Evolutionary conservation across 2,329 filamentous ascomycete species (phyloP).

Genomic region (Piedraia hortae): DNA sequence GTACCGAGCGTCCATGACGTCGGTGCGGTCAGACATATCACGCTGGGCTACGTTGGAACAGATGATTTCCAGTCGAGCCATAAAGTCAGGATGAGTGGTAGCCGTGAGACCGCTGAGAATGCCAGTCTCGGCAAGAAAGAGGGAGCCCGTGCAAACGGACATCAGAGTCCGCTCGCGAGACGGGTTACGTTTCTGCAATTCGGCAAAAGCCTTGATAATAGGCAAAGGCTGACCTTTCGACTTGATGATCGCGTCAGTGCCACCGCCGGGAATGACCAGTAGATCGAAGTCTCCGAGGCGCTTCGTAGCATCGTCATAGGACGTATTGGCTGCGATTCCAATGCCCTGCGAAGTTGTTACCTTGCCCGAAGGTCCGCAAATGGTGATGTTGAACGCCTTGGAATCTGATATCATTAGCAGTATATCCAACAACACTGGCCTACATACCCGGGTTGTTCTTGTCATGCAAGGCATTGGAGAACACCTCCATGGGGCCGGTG

Average conservation of each 20-base stretch:
- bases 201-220: slow-evolving; percentile 48
- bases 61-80: slow-evolving; percentile 56
- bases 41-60: slow-evolving; percentile 46
- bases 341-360: slow-evolving; percentile 33
- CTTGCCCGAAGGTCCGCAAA: slow-evolving; percentile 19
- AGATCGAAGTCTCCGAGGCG: slow-evolving; percentile 50
- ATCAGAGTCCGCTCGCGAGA: slow-evolving; percentile 55
- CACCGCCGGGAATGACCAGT: slow-evolving; percentile 50
- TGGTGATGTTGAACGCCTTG: slow-evolving; percentile 27
- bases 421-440: slow-evolving; percentile 1
- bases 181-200: slow-evolving; percentile 55
- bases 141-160: slow-evolving; percentile 51
- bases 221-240: slow-evolving; percentile 37
- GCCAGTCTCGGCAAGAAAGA: slow-evolving; percentile 50
- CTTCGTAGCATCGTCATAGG: slow-evolving; percentile 52
- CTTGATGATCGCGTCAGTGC: slow-evolving; percentile 34
- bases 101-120: slow-evolving; percentile 53
- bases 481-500: slow-evolving; percentile 29
- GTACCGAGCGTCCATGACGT: slow-evolving; percentile 62
- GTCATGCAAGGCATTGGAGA: slow-evolving; percentile 26
- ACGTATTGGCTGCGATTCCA: slow-evolving; percentile 44
- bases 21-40: slow-evolving; percentile 47
- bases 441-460: slow-evolving; percentile 22
- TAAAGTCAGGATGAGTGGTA: slow-evolving; percentile 56
- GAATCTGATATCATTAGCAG: slow-evolving; percentile 13